Evolutionary conservation across 495 filamentous ascomycete species (phyloP).

Genomic region (Friedmanniomyces endolithicus): DNA sequence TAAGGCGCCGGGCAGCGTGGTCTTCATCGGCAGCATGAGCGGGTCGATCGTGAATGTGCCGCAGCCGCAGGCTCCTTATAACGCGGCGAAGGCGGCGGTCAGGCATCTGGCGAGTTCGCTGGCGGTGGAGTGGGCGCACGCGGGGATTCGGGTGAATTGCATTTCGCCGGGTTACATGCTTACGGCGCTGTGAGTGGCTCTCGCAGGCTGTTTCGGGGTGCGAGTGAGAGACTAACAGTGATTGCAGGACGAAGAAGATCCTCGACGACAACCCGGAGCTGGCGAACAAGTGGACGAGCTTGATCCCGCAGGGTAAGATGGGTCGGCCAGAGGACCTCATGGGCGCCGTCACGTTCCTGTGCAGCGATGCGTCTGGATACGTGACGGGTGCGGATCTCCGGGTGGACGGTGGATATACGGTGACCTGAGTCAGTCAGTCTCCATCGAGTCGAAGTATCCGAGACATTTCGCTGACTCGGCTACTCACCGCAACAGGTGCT

Average conservation of each 20-base stretch:
- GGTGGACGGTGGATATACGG: slow-evolving; percentile 84
- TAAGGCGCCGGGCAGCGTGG: slow-evolving; percentile 66
- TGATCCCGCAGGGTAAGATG: slow-evolving; percentile 88
- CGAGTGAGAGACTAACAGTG: neutral
- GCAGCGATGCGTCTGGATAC: slow-evolving; percentile 74
- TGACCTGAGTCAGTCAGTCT: slow-evolving; percentile 41
- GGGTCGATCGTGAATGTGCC: slow-evolving; percentile 87
- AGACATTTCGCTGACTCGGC: too few species aligned
- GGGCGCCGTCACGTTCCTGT: slow-evolving; percentile 82
- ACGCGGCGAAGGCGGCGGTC: slow-evolving; percentile 79
- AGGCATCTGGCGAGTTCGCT: slow-evolving; percentile 67
- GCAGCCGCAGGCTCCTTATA: slow-evolving; percentile 87
- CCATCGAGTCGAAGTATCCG: neutral
- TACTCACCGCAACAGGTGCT: too few species aligned
- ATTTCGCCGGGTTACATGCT: slow-evolving; percentile 92
- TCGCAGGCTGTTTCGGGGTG: too few species aligned
- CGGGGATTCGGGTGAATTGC: slow-evolving; percentile 78
- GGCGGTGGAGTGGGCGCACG: slow-evolving; percentile 79
- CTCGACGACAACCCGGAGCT: slow-evolving; percentile 84
- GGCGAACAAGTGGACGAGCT: slow-evolving; percentile 72
- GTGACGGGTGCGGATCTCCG: slow-evolving; percentile 83
- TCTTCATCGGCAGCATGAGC: slow-evolving; percentile 94
- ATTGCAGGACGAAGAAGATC: slow-evolving; percentile 76
- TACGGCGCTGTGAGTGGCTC: slow-evolving; percentile 63
- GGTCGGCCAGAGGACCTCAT: slow-evolving; percentile 83